Evolutionary conservation across 2,329 filamentous ascomycete species (phyloP).

Genomic region (Hymenoscyphus infarciens): DNA sequence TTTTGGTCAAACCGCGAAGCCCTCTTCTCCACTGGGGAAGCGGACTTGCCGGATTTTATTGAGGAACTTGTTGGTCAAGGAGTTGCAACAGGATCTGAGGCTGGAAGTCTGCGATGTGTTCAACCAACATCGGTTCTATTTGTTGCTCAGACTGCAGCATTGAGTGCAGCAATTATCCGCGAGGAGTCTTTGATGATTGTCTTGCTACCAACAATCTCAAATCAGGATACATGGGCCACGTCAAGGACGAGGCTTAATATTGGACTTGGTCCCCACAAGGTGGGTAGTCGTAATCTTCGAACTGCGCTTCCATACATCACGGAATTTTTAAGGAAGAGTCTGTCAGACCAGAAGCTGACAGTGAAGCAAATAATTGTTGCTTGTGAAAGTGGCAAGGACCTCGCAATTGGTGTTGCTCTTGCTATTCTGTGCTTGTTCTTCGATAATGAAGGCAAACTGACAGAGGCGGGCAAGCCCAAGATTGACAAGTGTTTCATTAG

Average conservation of each 20-base stretch:
- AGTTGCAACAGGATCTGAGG: neutral
- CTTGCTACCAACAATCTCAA: conserved; percentile 43
- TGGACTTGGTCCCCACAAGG: conserved; percentile 67
- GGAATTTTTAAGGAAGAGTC: conserved; percentile 26
- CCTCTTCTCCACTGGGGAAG: conserved; percentile 63
- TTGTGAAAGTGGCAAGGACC: conserved; percentile 75
- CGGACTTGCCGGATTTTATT: conserved; percentile 56
- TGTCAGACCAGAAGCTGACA: neutral
- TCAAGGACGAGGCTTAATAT: conserved; percentile 47
- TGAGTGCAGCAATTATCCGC: conserved; percentile 8
- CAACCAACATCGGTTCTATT: conserved; percentile 32
- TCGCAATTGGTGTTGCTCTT: conserved; percentile 74
- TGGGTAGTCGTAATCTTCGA: conserved; percentile 80
- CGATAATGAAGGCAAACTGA: conserved; percentile 54
- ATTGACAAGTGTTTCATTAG: conserved; percentile 77
- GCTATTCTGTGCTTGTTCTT: conserved; percentile 73
- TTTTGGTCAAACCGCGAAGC: conserved; percentile 71
- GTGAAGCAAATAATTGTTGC: conserved; percentile 50
- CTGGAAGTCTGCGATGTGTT: conserved; percentile 18
- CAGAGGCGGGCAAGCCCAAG: conserved; percentile 10
- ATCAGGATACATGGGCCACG: conserved; percentile 42
- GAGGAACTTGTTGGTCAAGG: conserved; percentile 39
- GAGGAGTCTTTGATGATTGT: conserved; percentile 34
- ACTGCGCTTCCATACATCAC: conserved; percentile 53
- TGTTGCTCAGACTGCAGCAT: conserved; percentile 22